Conservation (phyloP, 108 stramenopile genomes). For the Ochromonas danica region DNA sequence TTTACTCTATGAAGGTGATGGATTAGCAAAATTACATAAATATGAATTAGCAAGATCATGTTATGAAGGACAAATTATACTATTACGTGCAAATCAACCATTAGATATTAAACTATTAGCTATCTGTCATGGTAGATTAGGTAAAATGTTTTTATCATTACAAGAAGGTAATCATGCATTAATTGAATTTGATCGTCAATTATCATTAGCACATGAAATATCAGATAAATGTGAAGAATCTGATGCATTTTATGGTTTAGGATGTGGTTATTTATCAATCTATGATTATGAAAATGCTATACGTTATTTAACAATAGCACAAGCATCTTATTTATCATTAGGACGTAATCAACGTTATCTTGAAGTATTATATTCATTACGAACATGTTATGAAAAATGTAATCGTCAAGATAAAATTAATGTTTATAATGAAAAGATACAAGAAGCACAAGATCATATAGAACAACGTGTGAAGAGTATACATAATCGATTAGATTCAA, state of each 20-base stretch:
- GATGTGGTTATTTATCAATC: background rate
- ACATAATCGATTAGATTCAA: background rate
- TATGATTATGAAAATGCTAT: conserved; percentile 32
- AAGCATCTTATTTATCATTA: background rate
- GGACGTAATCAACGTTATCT: background rate
- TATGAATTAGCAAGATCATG: background rate
- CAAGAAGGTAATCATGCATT: background rate
- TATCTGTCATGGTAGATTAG: conserved; percentile 27
- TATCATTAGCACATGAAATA: conserved; percentile 25
- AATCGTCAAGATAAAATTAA: background rate
- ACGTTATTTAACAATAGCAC: conserved; percentile 25
- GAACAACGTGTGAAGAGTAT: background rate
- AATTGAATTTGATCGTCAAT: conserved; percentile 35
- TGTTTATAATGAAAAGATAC: conserved; percentile 9
- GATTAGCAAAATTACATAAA: background rate
- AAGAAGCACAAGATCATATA: background rate
- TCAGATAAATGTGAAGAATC: conserved; percentile 18
- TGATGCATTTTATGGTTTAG: conserved; percentile 31
- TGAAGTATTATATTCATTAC: background rate
- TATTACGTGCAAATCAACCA: background rate
- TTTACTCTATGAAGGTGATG: conserved; percentile 34
- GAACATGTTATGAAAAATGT: background rate
- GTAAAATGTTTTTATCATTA: background rate
- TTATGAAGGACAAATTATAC: conserved; percentile 26
- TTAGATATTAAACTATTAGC: conserved; percentile 20